Conservation (phyloP, 129 eudicot species). For the Arctium minus region DNA sequence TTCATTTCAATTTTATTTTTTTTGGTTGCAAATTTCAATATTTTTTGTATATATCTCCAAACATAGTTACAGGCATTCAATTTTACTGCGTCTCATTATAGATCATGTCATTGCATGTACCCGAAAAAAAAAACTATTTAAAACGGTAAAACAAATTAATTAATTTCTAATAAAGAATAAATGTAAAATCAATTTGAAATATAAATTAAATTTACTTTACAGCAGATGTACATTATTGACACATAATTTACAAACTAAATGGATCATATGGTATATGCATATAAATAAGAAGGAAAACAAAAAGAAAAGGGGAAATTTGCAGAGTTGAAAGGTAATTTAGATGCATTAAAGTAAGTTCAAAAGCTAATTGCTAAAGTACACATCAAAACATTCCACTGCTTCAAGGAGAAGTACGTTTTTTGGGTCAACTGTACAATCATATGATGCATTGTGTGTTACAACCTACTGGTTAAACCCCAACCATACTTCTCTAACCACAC, state of each 20-base stretch:
- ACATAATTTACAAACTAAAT: background rate
- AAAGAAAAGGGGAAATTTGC: background rate
- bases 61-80: no score
- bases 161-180: background rate
- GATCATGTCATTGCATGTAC: background rate
- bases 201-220: background rate
- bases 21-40: no score
- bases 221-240: background rate
- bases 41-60: no score
- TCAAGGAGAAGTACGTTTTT: constrained; percentile 18
- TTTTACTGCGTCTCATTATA: no score
- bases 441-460: constrained; percentile 27
- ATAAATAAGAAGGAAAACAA: background rate
- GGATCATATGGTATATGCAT: background rate
- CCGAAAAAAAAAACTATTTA: no score
- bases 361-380: constrained; percentile 26
- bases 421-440: constrained; percentile 42
- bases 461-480: constrained; percentile 25
- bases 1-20: no score
- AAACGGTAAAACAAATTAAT: background rate
- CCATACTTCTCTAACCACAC: constrained; percentile 2
- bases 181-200: background rate
- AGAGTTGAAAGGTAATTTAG: constrained; percentile 18
- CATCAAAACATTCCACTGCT: constrained; percentile 23
- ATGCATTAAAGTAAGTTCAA: constrained; percentile 25